Conservation (phyloP, 257 asterid species). For the Eustoma russellianum region DNA sequence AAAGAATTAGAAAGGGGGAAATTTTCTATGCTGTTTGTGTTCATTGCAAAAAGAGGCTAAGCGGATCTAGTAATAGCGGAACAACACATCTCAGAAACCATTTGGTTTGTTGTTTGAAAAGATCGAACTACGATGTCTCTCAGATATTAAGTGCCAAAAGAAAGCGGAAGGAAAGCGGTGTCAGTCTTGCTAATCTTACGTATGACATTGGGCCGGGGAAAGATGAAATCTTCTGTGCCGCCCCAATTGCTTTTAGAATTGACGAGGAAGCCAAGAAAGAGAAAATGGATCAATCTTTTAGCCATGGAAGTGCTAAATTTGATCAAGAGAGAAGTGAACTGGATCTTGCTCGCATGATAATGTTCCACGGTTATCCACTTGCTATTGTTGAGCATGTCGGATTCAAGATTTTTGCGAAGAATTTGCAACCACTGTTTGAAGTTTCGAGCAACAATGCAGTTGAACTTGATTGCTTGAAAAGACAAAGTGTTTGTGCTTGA, state of each 20-base stretch:
- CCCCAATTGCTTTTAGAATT: conserved; percentile 47
- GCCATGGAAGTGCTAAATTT: conserved; percentile 59
- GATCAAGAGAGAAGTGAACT: conserved; percentile 77
- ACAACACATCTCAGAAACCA: conserved; percentile 96
- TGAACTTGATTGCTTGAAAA: conserved; percentile 73
- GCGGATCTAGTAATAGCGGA: conserved; percentile 97
- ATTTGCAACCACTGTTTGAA: conserved; percentile 89
- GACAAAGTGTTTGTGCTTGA: conserved; percentile 54
- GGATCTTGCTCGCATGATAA: conserved; percentile 96
- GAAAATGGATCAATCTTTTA: conserved; percentile 44
- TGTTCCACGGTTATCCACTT: conserved; percentile 91
- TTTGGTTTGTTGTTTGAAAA: conserved; percentile 80
- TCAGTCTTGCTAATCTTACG: conserved; percentile 33
- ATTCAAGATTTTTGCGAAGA: conserved; percentile 71
- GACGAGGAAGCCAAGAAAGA: conserved; percentile 64
- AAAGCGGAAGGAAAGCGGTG: conserved; percentile 58
- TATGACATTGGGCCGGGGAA: conserved; percentile 59
- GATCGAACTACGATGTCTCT: conserved; percentile 87
- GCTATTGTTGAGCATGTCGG: conserved; percentile 87
- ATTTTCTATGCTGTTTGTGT: conserved; percentile 84
- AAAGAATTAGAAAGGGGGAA: conserved; percentile 81
- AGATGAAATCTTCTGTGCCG: conserved; percentile 39
- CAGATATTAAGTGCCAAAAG: conserved; percentile 77
- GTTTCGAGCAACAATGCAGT: conserved; percentile 41
- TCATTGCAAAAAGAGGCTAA: conserved; percentile 92